phyloP scores from a whole-genome alignment of 2,329 filamentous ascomycete species.

The Cladosporium velox region DNA sequence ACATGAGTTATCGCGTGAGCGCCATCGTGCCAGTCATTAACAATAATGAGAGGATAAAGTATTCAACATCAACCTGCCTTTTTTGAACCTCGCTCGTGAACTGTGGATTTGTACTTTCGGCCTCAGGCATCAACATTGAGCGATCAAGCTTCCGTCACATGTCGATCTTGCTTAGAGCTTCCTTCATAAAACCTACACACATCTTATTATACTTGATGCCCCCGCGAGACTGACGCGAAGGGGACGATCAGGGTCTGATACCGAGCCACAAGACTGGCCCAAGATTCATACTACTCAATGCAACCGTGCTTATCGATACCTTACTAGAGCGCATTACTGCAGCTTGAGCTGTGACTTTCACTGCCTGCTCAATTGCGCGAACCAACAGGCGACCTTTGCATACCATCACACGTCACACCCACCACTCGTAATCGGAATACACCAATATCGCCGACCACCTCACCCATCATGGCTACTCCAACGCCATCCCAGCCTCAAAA shows the following conservation, averaged over 20 bases:
- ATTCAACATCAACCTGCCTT: no score
- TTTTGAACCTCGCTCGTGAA: background rate
- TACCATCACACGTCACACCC: background rate
- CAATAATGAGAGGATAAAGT: no score
- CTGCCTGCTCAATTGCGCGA: background rate
- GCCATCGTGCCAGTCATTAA: no score
- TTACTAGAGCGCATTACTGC: background rate
- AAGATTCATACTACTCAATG: background rate
- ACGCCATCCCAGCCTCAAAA: slow-evolving; percentile 27
- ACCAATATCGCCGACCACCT: background rate
- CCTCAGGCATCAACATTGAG: background rate
- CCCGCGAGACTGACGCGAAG: background rate
- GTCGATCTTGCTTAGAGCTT: background rate
- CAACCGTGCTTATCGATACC: background rate
- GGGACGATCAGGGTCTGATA: background rate
- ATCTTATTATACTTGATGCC: background rate
- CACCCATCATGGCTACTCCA: slow-evolving; percentile 32
- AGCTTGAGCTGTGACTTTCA: background rate
- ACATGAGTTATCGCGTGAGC: no score
- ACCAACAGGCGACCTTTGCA: background rate
- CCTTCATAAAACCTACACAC: background rate
- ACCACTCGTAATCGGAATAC: background rate
- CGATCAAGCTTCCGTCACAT: background rate
- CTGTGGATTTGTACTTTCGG: background rate
- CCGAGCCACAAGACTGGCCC: background rate